Evolutionary conservation across 2,329 filamentous ascomycete genomes (phyloP), one percentile per base, ranked within the genome.

Genomic region (Davidsoniella eucalypti): DNA sequence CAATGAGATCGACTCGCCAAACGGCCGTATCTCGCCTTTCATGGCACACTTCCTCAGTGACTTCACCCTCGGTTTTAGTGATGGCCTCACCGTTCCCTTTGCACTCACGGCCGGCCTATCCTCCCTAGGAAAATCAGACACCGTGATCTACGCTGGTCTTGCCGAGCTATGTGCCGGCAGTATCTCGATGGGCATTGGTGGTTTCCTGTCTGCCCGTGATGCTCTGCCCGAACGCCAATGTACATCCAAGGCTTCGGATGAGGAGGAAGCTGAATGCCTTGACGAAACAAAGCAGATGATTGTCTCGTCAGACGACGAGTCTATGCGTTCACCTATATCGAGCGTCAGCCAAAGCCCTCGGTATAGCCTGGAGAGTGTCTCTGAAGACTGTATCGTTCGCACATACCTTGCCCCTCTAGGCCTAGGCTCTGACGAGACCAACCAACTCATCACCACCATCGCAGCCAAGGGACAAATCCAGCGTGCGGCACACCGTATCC

Each of bases 61-160:
- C 63, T 76, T 80, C 52, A 86, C 82, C 1, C 75, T 86, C 54
- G 82, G 82, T 18, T 77, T 86, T 55, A 78, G 82, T 0, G 82
- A 87, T 64, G 82, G 82, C 10, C 67, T 86, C 53, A 86, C 82
- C 0, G 82, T 86, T 0, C 82, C 82, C 0, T 86, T 87, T 58
- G 82, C 83, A 16, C 67, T 86, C 16, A 85, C 80, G 0, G 81
- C 82, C 1, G 82, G 82, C 2, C 68, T 87, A 3, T 75, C 73
- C 17, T 73, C 72, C 2, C 65, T 82, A 4, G 77, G 76, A 2
- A 68, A 72, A 50, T 73, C 75, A 12, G 71, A 73, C 50, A 76
- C 78, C 0, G 76, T 82, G 49, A 73, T 87, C 18, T 75, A 78
- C 38, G 82, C 78, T 2, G 82, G 82, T 0, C 64, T 84, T 25